Evolutionary conservation across 2,329 filamentous ascomycete genomes (phyloP).

Genomic region (Sporothrix mexicana): DNA sequence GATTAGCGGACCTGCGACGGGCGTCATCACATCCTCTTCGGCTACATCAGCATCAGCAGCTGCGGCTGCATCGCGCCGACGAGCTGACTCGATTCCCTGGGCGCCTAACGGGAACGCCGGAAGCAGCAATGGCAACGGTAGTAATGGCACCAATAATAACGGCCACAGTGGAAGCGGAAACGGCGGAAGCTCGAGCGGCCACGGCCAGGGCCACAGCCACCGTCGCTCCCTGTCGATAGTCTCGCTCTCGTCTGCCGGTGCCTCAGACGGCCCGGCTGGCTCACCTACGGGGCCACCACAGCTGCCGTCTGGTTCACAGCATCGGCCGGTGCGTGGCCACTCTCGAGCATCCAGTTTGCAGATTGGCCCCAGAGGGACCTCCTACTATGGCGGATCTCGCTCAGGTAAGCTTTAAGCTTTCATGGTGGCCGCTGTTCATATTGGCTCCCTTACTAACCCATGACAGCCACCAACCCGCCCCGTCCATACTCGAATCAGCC

Average conservation of each 20-base stretch:
- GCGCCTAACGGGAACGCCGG: not conserved
- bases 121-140: conserved; percentile 10
- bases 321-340: conserved; percentile 68
- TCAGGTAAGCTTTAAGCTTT: conserved; percentile 42
- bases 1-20: conserved; percentile 34
- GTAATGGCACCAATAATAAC: not conserved
- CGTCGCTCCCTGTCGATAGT: conserved; percentile 82
- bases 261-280: conserved; percentile 40
- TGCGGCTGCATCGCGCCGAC: conserved; percentile 9
- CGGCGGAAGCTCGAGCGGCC: conserved; percentile 37
- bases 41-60: conserved; percentile 10
- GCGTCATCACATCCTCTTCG: conserved; percentile 12
- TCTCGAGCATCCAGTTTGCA: conserved; percentile 82
- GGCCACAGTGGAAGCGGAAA: not conserved
- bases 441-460: not conserved
- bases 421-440: no score
- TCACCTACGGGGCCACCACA: conserved; percentile 21
- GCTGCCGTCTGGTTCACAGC: not conserved
- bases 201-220: conserved; percentile 62
- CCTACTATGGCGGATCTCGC: conserved; percentile 52
- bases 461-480: conserved; percentile 49
- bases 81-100: conserved; percentile 23
- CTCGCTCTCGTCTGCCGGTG: conserved; percentile 68
- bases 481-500: conserved; percentile 53
- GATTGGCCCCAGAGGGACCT: conserved; percentile 60